Base-by-base conservation (phyloP, 2,329 filamentous ascomycete genomes). In the Pseudocercospora fuligena region DNA sequence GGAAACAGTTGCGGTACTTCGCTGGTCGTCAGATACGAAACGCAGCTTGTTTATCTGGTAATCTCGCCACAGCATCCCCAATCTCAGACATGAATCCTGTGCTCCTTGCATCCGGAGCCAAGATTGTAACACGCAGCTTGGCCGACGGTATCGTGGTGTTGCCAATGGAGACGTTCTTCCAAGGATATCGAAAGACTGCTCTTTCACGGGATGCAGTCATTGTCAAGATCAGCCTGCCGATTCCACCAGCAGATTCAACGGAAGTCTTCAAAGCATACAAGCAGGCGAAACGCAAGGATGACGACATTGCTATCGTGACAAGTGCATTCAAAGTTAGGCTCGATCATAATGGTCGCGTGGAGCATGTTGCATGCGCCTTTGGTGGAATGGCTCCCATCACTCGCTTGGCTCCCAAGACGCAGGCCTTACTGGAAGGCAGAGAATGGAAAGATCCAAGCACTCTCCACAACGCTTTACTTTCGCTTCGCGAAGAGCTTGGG, bases 291-390 rank as follows among this genome's bases (percentile, higher is more conserved):
- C 84, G 95, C 71, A 98, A 98, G 77, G 95, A 99, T 74, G 95
- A 99, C 74, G 95, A 99, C 76, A 98, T 99, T 76, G 95, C 95
- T 1, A 98, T 99, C 73, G 95, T 97, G 25, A 98, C 96, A 58
- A 89, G 91, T 29, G 93, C 94, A 1, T 80, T 98, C 65, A 88
- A 92, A 36, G 85, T 98, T 5, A 87, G 86, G 4, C 81, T 98
- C 2, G 86, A 89, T 47, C 86, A 91, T 2, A 84, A 85, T 1
- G 87, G 94, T 49, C 78, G 88, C 1, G 92, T 98, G 5, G 85
- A 89, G n/a, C 40, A 43, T n/a, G 40, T 43, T 19, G 40, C 40
- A 8, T 43, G 40, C 19, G 40, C 40, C 14, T 43, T 43, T 9
- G 40, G 40, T 1, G 40, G 40, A 16, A 43, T 43, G 40, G 40